These are phyloP conservation scores for Pestalotiopsis sp. DNA, from an alignment of 2,329 filamentous ascomycete genomes.

Conservation along the genomic window DNA sequence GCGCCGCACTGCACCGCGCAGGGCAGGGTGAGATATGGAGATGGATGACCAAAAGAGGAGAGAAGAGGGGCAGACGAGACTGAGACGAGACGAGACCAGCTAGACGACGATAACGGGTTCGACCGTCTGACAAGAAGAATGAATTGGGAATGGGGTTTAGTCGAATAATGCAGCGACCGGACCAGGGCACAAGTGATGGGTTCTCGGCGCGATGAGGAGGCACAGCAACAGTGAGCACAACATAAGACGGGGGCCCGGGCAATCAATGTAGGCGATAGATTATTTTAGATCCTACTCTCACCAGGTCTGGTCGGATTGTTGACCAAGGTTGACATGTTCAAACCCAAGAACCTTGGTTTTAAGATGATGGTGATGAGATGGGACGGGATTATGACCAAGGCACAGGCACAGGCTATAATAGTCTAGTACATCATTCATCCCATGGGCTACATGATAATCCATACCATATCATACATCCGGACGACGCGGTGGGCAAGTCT, in stretches of 20 bases:
- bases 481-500: background rate
- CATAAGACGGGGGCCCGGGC: background rate
- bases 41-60: background rate
- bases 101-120: constrained; percentile 10
- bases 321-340: background rate
- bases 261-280: background rate
- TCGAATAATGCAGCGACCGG: background rate
- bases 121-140: background rate
- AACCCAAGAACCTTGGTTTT: background rate
- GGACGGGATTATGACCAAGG: background rate
- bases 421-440: background rate
- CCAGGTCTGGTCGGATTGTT: background rate
- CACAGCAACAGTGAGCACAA: constrained; percentile 9
- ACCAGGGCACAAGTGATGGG: background rate
- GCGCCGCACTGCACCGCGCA: too few relatives aligned
- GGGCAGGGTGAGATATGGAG: background rate
- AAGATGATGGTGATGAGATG: too few relatives aligned
- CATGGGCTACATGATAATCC: background rate
- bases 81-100: background rate
- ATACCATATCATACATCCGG: background rate
- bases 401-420: background rate
- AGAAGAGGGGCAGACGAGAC: background rate
- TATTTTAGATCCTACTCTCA: background rate
- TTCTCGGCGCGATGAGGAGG: background rate
- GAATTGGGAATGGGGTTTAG: background rate